phyloP scores from a whole-genome alignment of 768 basidiomycete genomes.

The Termitomyces sp. region DNA sequence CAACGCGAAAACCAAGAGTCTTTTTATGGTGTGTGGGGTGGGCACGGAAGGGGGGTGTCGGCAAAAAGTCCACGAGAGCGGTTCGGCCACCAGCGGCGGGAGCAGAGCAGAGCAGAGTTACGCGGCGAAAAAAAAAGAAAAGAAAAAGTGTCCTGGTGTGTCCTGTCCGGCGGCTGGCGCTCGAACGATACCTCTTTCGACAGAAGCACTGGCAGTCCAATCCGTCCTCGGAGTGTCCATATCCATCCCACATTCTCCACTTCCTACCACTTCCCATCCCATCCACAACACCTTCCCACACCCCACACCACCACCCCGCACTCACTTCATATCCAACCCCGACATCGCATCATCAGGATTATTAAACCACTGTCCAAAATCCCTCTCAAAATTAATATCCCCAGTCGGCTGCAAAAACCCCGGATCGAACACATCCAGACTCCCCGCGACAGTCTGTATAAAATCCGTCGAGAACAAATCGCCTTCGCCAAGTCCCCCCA shows the following conservation, averaged over 20 bases:
- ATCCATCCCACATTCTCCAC: neutral
- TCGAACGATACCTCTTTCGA: neutral
- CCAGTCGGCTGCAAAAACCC: constrained; percentile 41
- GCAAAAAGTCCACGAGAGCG: neutral
- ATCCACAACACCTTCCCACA: neutral
- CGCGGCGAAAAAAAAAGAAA: neutral
- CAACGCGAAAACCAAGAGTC: neutral
- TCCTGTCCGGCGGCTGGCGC: neutral
- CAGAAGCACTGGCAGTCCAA: neutral
- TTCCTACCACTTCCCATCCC: neutral
- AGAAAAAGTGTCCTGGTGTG: neutral
- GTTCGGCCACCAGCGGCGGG: neutral
- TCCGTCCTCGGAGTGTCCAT: constrained; percentile 1
- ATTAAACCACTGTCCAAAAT: constrained; percentile 77
- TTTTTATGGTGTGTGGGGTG: neutral
- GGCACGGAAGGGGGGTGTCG: too few relatives aligned
- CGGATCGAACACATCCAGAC: constrained; percentile 40
- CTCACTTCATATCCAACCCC: constrained; percentile 19
- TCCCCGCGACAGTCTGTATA: constrained; percentile 37
- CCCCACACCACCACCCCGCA: neutral
- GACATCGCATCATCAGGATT: constrained; percentile 45
- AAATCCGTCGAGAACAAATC: constrained; percentile 36
- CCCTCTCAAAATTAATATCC: constrained; percentile 65
- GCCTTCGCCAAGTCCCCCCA: constrained; percentile 4
- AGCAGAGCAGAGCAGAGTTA: too few relatives aligned